A percentile compares a stretch with the other conserved stretches of the same genome.
Conservation (phyloP, 2,329 filamentous ascomycete species). For the Niveomyces coronatus region DNA sequence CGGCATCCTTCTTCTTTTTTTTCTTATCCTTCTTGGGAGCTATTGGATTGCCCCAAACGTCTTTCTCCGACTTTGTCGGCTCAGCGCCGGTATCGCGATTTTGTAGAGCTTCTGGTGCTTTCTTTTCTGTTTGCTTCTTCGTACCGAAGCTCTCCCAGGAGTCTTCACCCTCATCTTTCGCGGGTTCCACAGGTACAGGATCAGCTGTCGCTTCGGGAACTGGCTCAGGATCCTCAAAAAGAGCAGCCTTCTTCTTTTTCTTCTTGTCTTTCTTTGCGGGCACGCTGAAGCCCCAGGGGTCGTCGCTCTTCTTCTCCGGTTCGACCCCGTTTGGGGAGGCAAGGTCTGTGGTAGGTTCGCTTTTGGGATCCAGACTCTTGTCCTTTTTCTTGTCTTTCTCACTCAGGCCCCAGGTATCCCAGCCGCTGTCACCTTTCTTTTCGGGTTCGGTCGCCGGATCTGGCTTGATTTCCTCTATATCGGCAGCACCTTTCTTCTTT, state of each 20-base stretch:
- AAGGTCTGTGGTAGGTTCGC: too few species aligned
- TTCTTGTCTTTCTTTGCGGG: conserved; percentile 16
- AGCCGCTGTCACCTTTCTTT: conserved; percentile 21
- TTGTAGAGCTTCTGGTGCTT: conserved; percentile 10
- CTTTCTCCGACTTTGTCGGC: conserved; percentile 13
- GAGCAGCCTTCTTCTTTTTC: conserved; percentile 13
- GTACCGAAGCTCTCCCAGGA: conserved; percentile 13
- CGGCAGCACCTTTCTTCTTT: conserved; percentile 24
- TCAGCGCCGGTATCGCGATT: conserved; percentile 9
- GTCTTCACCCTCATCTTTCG: conserved; percentile 14
- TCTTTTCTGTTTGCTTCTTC: conserved; percentile 24
- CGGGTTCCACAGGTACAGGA: conserved; percentile 12
- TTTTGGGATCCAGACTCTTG: too few species aligned
- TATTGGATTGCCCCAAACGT: conserved; percentile 14
- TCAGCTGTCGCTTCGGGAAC: too few species aligned
- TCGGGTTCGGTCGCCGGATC: conserved; percentile 19
- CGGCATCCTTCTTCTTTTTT: conserved; percentile 21
- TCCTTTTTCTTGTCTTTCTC: conserved; percentile 27
- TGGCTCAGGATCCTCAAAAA: conserved; percentile 15
- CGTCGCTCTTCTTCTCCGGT: conserved; percentile 19
- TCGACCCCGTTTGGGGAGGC: too few species aligned
- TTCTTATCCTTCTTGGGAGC: conserved; percentile 21
- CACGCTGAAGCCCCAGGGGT: conserved; percentile 18
- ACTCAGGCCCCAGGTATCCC: conserved; percentile 19
- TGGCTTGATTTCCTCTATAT: conserved; percentile 15